phyloP scores from a whole-genome alignment of 2,329 filamentous ascomycete genomes.

The Penicillium hesseltinei region DNA sequence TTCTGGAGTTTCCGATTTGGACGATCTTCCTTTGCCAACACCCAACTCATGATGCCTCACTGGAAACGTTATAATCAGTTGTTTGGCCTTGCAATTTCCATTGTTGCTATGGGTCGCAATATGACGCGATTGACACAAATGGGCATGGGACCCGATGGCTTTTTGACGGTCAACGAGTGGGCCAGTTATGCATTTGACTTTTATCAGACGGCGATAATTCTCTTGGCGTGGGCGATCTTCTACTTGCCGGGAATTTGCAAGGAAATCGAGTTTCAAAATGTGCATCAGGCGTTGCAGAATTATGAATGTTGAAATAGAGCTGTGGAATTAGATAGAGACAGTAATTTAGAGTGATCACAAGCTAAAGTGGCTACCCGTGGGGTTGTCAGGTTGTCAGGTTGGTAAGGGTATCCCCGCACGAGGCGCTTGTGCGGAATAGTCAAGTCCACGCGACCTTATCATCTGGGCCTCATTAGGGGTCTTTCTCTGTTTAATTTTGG shows the following conservation, averaged over 20 bases:
- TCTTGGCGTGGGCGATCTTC: not conserved
- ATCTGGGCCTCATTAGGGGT: not conserved
- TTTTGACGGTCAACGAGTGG: not conserved
- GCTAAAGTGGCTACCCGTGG: not conserved
- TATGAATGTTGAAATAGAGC: not conserved
- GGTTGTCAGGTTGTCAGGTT: not conserved
- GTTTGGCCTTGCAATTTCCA: not conserved
- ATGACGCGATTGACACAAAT: not conserved
- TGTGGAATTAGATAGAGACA: not conserved
- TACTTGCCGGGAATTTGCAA: not conserved
- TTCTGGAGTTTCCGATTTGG: not conserved
- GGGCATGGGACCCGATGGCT: not conserved
- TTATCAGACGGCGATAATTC: not conserved
- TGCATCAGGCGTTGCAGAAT: not conserved
- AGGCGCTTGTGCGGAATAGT: not conserved
- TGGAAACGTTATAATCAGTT: not conserved
- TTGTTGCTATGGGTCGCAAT: not conserved
- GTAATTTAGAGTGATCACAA: not conserved
- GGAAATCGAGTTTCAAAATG: not conserved
- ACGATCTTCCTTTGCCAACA: not conserved
- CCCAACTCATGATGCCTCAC: not conserved
- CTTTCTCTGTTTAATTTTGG: not conserved
- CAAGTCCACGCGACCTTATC: not conserved
- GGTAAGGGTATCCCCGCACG: not conserved
- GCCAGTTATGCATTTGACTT: not conserved